Base-by-base conservation (phyloP, 495 filamentous ascomycete genomes). In the Podospora pseudocomata region DNA sequence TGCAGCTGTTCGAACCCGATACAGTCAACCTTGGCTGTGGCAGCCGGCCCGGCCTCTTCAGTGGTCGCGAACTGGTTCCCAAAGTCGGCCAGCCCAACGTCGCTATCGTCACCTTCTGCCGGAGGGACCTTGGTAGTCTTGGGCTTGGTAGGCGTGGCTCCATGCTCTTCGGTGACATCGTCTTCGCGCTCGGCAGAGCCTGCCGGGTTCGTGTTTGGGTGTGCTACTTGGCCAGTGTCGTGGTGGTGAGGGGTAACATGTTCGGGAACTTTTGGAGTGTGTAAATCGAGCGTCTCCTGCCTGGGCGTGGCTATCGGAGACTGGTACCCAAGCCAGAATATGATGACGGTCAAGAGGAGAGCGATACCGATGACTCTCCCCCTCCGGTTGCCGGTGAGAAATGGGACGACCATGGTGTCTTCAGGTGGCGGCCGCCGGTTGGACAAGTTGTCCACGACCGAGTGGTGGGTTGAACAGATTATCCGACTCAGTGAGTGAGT, bases 1-100 rank as follows among this genome's bases (percentile, higher is more conserved):
- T 77, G 75, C 27, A 72, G 54, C 13, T 20, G 0, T 53, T 76
- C 71, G 49, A 77, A 76, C 60, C 23, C 27, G 26, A 59, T 4
- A 57, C 75, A 77, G 4, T 65, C 34, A 53, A 26, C 32, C 16
- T 60, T 44, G 32, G 67, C 30, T 13, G 30, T 26, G 5, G 28
- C 28, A 20, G 28, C 60, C 28, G 55, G 23, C 18, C 19, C 53
- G 19, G 63, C 26, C 23, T 53, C 53, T 20, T 20, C 63, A 26
- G 66, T 30, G 15, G 27, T 23, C 19, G 32, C 66, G 26, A 18
- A 49, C 2, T 60, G 54, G 18, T 61, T 64, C 57, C 39, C 39
- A 49, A 49, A 49, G 9, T 49, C 39, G 3, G 39, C 39, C 39
- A 49, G 39, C 39, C 39, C 39, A 11, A 49, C 39, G 39, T 49